phyloP scores from a whole-genome alignment of 169 alveolate genomes.

The Plasmodium knowlesi region DNA sequence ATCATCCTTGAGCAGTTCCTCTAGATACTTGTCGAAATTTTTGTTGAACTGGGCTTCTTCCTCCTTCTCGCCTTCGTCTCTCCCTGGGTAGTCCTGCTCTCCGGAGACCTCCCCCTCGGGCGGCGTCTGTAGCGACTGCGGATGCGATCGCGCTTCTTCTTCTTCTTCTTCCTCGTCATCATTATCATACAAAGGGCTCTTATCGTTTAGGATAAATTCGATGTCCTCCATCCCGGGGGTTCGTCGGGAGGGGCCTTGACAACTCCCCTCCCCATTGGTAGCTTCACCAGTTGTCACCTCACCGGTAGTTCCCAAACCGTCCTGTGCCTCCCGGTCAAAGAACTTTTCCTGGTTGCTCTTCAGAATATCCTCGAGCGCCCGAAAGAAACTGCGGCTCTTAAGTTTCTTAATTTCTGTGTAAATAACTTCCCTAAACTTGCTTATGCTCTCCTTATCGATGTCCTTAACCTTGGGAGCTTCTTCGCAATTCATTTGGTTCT shows the following conservation, averaged over 20 bases:
- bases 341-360: conserved; percentile 37
- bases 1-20: conserved; percentile 60
- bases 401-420: conserved; percentile 72
- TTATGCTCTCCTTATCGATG: conserved; percentile 53
- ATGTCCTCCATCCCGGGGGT: conserved; percentile 19
- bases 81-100: not conserved
- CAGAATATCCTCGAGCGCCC: conserved; percentile 18
- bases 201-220: conserved; percentile 48
- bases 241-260: not conserved
- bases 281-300: not conserved
- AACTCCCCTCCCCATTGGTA: not conserved
- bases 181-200: conserved; percentile 7
- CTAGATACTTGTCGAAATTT: conserved; percentile 50
- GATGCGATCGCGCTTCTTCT: not conserved
- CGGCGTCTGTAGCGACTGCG: no score
- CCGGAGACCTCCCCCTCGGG: no score
- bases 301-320: not conserved
- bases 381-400: conserved; percentile 17
- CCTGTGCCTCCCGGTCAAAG: conserved; percentile 24
- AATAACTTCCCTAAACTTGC: conserved; percentile 51
- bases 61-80: not conserved
- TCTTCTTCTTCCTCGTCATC: not conserved
- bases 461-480: conserved; percentile 10
- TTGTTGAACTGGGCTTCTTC: conserved; percentile 15
- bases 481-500: not conserved